Evolutionary conservation across 805 yeast species (phyloP).

Genomic region (Cyberlindnera veronae): DNA sequence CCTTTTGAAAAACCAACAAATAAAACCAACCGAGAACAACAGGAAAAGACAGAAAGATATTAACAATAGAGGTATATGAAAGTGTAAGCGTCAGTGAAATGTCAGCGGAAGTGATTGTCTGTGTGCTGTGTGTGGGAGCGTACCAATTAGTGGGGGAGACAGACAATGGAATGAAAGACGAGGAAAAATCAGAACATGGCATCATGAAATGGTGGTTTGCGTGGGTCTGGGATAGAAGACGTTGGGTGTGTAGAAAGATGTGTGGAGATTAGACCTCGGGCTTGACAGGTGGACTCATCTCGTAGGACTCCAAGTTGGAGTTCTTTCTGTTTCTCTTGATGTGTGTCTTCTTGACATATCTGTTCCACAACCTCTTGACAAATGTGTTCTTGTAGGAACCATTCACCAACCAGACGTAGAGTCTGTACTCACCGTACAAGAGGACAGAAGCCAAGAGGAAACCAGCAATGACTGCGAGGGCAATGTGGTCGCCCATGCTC

Average conservation of each 20-base stretch:
- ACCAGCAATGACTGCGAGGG: conserved; percentile 68
- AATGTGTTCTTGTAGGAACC: conserved; percentile 25
- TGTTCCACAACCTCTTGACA: conserved; percentile 16
- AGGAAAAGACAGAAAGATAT: too few species aligned
- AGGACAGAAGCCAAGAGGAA: conserved; percentile 50
- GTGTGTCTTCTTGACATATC: conserved; percentile 15
- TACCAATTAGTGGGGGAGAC: too few species aligned
- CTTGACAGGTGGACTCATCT: conserved; percentile 13
- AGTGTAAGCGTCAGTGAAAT: too few species aligned
- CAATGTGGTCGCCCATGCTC: conserved; percentile 68
- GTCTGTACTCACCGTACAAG: conserved; percentile 44
- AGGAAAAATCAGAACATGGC: too few species aligned
- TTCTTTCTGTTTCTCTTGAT: conserved; percentile 28
- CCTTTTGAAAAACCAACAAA: too few species aligned
- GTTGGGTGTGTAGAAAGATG: not conserved
- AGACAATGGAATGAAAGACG: too few species aligned
- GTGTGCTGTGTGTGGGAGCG: too few species aligned
- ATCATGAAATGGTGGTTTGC: too few species aligned
- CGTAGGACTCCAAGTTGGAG: conserved; percentile 23
- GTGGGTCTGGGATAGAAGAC: not conserved
- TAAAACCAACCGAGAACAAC: too few species aligned
- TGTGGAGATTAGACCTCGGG: conserved; percentile 3
- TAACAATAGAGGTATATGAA: too few species aligned
- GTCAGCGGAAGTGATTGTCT: too few species aligned
- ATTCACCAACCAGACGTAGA: conserved; percentile 39